Evolutionary conservation across 495 filamentous ascomycete species (phyloP), one percentile per base, ranked within the genome.

Genomic region (Aspergillus nidulans): DNA sequence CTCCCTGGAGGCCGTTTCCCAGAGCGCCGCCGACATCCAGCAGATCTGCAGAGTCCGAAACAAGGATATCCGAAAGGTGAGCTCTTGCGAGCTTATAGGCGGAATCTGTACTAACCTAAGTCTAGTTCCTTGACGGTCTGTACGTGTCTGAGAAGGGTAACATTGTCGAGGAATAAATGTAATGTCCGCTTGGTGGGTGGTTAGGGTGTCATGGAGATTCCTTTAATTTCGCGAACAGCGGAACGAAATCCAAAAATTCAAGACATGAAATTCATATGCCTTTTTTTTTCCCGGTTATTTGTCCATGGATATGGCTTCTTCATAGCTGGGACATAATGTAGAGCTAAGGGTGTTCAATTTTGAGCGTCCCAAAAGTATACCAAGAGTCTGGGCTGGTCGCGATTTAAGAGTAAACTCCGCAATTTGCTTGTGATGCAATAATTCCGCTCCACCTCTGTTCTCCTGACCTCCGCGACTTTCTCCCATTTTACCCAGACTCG

Each of bases 21-120:
- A 98, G 83, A 90, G 85, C 68, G 94, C 94, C 53, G 94, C 94
- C 69, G 94, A 97, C 73, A 97, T 98, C 75, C 94, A 98, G 84
- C 94, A 98, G 78, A 91, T 92, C 77, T 98, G 94, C 88, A 82
- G 87, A 78, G 94, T 97, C 75, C 84, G 89, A 70, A 97, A 98
- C 87, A 98, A 98, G 90, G 94, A 98, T 96, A 97, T 98, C 82
- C 91, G 95, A 79, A 97, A 97, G 90, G 90, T 95, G 63, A 56
- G 78, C 52, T 54, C 9, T 13, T 32, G 8, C 6, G 25, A 16
- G 6, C 15, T 18, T 23, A 15, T 39, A 13, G 1, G 21, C 23
- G 34, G 15, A 16, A 40, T 46, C 28, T 40, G 24, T 32, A 54
- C 71, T 78, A 69, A 79, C 59, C 34, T 12, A 2, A 44, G n/a